Percentiles rank a stretch among this genome's conserved stretches.
Conservation (phyloP, 352 stramenopile genomes). For the Peronosclerospora sorghi region DNA sequence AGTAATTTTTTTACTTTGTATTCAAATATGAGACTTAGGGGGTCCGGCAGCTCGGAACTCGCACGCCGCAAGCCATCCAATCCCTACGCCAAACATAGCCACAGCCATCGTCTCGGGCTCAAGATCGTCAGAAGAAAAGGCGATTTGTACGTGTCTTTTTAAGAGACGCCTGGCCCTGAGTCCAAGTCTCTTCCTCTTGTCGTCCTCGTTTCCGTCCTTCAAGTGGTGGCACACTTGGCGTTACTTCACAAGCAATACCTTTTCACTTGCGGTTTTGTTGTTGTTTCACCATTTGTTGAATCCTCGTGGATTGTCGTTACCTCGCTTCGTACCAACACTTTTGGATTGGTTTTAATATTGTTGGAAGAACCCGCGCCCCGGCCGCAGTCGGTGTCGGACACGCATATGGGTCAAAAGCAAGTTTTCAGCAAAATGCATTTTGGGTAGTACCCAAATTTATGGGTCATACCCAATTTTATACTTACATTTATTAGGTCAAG, state of each 20-base stretch:
- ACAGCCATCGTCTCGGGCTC: conserved; percentile 27
- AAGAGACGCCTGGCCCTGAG: background rate
- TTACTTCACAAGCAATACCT: conserved; percentile 41
- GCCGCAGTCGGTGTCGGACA: too few species aligned
- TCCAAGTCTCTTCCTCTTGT: background rate
- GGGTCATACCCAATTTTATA: too few species aligned
- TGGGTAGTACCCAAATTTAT: too few species aligned
- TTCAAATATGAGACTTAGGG: conserved; percentile 56
- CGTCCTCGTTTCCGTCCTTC: conserved; percentile 6
- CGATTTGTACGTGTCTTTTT: conserved; percentile 28
- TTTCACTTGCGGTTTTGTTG: background rate
- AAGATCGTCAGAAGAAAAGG: conserved; percentile 45
- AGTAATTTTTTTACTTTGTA: conserved; percentile 4
- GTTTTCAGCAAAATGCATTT: too few species aligned
- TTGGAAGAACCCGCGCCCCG: too few species aligned
- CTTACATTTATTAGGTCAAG: too few species aligned
- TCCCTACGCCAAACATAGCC: conserved; percentile 26
- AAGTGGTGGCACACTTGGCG: conserved; percentile 18
- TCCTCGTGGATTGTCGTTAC: background rate
- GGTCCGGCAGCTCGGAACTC: conserved; percentile 50
- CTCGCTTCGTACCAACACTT: background rate
- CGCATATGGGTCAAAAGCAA: too few species aligned
- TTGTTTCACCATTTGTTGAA: background rate
- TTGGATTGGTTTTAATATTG: too few species aligned
- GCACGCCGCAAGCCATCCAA: conserved; percentile 30